phyloP scores from a whole-genome alignment of 129 eudicot species.

The Kitagawia praeruptora region DNA sequence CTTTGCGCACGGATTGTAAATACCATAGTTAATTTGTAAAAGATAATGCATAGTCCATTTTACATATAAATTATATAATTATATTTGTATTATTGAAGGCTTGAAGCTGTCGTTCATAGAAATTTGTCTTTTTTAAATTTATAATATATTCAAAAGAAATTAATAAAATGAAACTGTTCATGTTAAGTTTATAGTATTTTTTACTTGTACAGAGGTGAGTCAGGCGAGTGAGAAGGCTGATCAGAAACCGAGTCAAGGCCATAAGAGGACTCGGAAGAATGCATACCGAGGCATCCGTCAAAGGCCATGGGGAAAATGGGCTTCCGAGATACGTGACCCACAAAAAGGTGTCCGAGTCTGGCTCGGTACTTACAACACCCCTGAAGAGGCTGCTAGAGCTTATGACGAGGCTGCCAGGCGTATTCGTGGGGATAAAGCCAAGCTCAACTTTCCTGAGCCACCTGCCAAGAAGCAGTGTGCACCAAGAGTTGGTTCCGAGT shows the following conservation, averaged over 20 bases:
- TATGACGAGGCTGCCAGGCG: constrained; percentile 77
- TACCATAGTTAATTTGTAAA: too few species aligned
- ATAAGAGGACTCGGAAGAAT: constrained; percentile 38
- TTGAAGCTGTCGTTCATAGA: too few species aligned
- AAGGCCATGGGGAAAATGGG: constrained; percentile 99
- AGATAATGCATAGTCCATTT: too few species aligned
- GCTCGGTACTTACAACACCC: constrained; percentile 82
- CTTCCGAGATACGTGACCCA: constrained; percentile 96
- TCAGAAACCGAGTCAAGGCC: neutral
- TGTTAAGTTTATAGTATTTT: too few species aligned
- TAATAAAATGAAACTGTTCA: too few species aligned
- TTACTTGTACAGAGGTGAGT: constrained; percentile 3
- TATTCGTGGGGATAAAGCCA: constrained; percentile 76
- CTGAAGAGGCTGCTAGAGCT: constrained; percentile 77
- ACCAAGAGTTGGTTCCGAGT: constrained; percentile 8
- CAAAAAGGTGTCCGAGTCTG: constrained; percentile 70
- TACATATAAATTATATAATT: too few species aligned
- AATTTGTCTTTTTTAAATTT: too few species aligned
- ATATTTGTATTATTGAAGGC: too few species aligned
- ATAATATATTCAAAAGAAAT: too few species aligned
- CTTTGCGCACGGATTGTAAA: too few species aligned
- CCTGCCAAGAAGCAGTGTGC: constrained; percentile 35
- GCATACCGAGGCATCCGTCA: constrained; percentile 74
- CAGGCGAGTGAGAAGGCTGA: constrained; percentile 8
- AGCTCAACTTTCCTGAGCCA: constrained; percentile 67